These are phyloP conservation scores for Kalanchoe fedtschenkoi DNA, from an alignment of 164 flowering plant species.

Conservation along the genomic window DNA sequence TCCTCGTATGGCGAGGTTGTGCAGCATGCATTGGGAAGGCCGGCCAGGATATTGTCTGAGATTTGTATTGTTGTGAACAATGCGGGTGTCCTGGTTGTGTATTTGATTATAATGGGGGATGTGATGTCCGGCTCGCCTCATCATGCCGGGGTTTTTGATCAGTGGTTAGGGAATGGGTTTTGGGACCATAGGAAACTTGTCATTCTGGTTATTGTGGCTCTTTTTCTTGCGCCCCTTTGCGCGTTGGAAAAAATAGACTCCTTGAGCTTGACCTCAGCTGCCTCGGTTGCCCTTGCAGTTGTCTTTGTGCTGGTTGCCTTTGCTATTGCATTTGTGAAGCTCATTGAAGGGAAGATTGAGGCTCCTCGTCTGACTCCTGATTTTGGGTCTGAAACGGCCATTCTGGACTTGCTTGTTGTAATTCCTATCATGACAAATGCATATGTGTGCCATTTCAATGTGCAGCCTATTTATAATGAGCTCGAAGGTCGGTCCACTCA, in stretches of 20 bases:
- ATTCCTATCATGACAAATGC: conserved; percentile 95
- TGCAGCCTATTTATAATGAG: conserved; percentile 92
- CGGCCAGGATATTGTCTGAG: conserved; percentile 57
- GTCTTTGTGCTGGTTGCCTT: conserved; percentile 67
- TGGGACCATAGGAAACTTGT: conserved; percentile 81
- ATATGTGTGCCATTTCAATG: conserved; percentile 86
- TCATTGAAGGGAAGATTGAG: conserved; percentile 57
- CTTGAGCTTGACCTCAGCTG: conserved; percentile 83
- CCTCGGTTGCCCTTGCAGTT: conserved; percentile 84
- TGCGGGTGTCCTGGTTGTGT: conserved; percentile 86
- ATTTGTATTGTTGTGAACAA: conserved; percentile 81
- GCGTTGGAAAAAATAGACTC: conserved; percentile 76
- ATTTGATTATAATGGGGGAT: conserved; percentile 93
- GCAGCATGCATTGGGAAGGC: conserved; percentile 56
- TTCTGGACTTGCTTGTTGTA: conserved; percentile 85
- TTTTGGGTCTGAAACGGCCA: conserved; percentile 61
- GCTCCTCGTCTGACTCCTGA: conserved; percentile 72
- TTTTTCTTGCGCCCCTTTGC: conserved; percentile 82
- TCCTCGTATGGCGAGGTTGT: conserved; percentile 84
- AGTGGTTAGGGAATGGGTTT: conserved; percentile 66
- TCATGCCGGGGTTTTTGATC: conserved; percentile 82
- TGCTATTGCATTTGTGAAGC: conserved; percentile 57
- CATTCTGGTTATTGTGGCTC: conserved; percentile 46
- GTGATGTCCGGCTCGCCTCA: conserved; percentile 79
- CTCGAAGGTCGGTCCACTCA: conserved; percentile 68